These are phyloP conservation scores for Candida mesenterica DNA, from an alignment of 1,139 yeast genomes.

Conservation along the genomic window DNA sequence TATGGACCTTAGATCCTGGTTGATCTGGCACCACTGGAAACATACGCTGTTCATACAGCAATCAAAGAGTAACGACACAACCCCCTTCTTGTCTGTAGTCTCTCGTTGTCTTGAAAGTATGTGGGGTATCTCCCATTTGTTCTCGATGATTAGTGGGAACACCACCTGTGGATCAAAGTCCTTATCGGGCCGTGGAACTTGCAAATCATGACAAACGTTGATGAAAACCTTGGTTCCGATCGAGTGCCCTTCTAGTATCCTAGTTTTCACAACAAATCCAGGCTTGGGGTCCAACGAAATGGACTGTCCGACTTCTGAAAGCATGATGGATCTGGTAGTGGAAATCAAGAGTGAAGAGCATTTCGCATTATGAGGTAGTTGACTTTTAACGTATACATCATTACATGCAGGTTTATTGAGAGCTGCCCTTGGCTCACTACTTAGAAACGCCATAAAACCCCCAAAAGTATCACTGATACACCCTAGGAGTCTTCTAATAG, in stretches of 20 bases:
- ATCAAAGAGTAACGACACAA: slow-evolving; percentile 63
- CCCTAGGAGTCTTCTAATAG: too few species aligned
- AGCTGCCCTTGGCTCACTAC: too few species aligned
- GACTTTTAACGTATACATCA: too few species aligned
- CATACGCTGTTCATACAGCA: slow-evolving; percentile 68
- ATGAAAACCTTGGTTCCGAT: slow-evolving; percentile 68
- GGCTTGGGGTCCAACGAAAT: slow-evolving; percentile 43
- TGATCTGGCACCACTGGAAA: slow-evolving; percentile 61
- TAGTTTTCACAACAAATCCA: slow-evolving; percentile 65
- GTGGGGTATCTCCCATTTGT: slow-evolving; percentile 84
- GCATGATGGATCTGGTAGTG: not conserved
- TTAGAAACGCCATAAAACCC: too few species aligned
- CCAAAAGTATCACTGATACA: too few species aligned
- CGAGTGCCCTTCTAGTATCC: slow-evolving; percentile 36
- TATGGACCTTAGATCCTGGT: slow-evolving; percentile 47
- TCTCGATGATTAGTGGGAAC: slow-evolving; percentile 64
- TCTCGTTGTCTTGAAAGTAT: slow-evolving; percentile 57
- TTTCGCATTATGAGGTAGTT: too few species aligned
- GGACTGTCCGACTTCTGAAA: slow-evolving; percentile 10
- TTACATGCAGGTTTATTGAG: too few species aligned
- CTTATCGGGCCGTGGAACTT: slow-evolving; percentile 53
- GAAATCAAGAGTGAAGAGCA: slow-evolving; percentile 2
- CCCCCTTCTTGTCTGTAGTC: slow-evolving; percentile 69
- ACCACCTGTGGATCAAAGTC: slow-evolving; percentile 57
- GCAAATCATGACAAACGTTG: slow-evolving; percentile 65